These are phyloP conservation scores for Nowakowskiella sp. DNA, from an alignment of 192 early-diverging fungal genomes.

Conservation along the genomic window DNA sequence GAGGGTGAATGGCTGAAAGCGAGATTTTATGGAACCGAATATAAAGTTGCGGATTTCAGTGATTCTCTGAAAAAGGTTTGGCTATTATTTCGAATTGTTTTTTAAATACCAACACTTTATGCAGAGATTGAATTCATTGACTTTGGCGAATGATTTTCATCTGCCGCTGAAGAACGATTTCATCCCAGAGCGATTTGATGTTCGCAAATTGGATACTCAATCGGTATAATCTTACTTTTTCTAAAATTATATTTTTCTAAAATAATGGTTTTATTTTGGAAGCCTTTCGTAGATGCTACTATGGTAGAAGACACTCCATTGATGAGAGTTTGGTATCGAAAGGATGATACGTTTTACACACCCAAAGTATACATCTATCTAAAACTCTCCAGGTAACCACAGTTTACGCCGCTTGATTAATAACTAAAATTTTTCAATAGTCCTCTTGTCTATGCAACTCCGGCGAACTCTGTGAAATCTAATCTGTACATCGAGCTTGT, in stretches of 20 bases:
- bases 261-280: no score
- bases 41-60: conserved; percentile 55
- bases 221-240: no score
- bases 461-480: conserved; percentile 59
- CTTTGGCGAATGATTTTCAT: no score
- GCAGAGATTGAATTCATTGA: no score
- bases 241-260: no score
- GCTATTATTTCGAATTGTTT: no score
- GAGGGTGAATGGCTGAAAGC: conserved; percentile 46
- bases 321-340: conserved; percentile 84
- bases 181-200: conserved; percentile 74
- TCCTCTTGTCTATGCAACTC: conserved; percentile 70
- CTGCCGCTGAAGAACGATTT: conserved; percentile 74
- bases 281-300: conserved; percentile 27
- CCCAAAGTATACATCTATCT: conserved; percentile 80
- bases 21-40: conserved; percentile 75
- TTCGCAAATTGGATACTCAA: conserved; percentile 27
- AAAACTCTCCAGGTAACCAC: conserved; percentile 23
- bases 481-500: conserved; percentile 70
- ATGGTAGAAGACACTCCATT: conserved; percentile 52
- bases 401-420: neutral
- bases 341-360: conserved; percentile 86
- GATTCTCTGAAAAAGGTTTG: conserved; percentile 41
- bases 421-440: conserved; percentile 40
- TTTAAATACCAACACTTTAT: no score